A percentile compares a stretch with the other conserved stretches of the same genome.
Conservation (phyloP, 257 asterid species). For the Jacaranda copaia region DNA sequence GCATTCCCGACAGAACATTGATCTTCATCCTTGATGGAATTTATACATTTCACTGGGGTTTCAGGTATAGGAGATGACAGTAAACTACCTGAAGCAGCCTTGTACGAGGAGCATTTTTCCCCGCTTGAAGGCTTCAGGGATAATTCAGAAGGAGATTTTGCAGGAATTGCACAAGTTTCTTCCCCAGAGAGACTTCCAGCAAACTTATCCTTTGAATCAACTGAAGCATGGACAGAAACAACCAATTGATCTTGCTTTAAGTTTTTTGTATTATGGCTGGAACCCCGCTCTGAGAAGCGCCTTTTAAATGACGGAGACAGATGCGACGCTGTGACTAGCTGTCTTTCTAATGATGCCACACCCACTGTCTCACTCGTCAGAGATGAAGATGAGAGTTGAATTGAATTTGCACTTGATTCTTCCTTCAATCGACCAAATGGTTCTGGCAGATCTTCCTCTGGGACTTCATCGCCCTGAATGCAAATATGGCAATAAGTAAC, state of each 20-base stretch:
- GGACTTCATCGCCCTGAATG: conserved; percentile 82
- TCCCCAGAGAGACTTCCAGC: not conserved
- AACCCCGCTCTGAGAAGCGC: conserved; percentile 49
- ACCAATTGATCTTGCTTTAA: conserved; percentile 27
- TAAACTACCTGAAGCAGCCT: conserved; percentile 27
- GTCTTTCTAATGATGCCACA: conserved; percentile 32
- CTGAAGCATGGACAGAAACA: conserved; percentile 33
- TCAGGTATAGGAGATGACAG: conserved; percentile 37
- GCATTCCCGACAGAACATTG: conserved; percentile 6
- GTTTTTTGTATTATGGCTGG: conserved; percentile 25
- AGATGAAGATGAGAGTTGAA: conserved; percentile 35
- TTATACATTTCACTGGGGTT: conserved; percentile 62
- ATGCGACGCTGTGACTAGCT: conserved; percentile 47
- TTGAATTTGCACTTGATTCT: conserved; percentile 28
- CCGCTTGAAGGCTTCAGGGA: conserved; percentile 5
- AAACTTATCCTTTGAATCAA: conserved; percentile 21
- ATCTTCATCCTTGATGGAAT: conserved; percentile 32
- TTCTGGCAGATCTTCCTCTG: conserved; percentile 71
- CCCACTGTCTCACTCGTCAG: conserved; percentile 18
- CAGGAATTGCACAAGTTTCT: conserved; percentile 19
- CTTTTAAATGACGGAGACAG: conserved; percentile 63
- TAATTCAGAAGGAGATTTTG: conserved; percentile 24
- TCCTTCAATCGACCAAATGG: conserved; percentile 55
- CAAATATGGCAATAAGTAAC: conserved; percentile 20
- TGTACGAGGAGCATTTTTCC: conserved; percentile 11